Evolutionary conservation across 2,329 filamentous ascomycete genomes (phyloP).

Genomic region (Apiospora rasikravindrae): DNA sequence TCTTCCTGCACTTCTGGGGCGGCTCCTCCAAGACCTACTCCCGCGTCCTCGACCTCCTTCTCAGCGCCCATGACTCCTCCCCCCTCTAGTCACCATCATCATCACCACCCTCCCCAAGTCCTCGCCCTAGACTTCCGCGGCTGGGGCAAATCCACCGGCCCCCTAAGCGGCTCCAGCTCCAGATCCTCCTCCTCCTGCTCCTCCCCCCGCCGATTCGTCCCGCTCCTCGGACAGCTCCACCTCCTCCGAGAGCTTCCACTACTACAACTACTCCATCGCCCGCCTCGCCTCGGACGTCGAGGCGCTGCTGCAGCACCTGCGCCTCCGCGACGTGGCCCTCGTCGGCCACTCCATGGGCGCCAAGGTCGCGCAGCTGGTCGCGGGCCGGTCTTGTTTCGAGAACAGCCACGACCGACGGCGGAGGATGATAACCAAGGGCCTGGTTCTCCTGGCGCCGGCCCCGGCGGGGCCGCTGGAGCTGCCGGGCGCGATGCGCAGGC

Average conservation of each 20-base stretch:
- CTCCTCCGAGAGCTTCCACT: background rate
- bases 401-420: background rate
- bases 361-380: constrained; percentile 41
- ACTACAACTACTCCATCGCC: constrained; percentile 34
- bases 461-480: constrained; percentile 40
- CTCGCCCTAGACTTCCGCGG: constrained; percentile 42
- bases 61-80: constrained; percentile 28
- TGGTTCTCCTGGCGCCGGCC: constrained; percentile 42
- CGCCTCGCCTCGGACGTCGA: constrained; percentile 31
- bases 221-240: background rate
- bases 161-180: constrained; percentile 26
- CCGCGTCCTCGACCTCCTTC: constrained; percentile 26
- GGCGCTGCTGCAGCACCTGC: constrained; percentile 28
- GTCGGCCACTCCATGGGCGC: constrained; percentile 47
- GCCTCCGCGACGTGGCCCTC: constrained; percentile 35
- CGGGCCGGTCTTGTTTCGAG: constrained; percentile 18
- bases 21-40: constrained; percentile 42
- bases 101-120: background rate
- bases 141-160: constrained; percentile 43
- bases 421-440: constrained; percentile 31
- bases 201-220: background rate
- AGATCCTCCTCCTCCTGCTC: constrained; percentile 21
- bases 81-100: background rate
- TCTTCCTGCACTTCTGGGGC: constrained; percentile 47
- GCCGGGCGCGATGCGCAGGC: constrained; percentile 35